These are phyloP conservation scores for Astragalus membranaceus DNA, from an alignment of 306 rosid species.

Conservation along the genomic window DNA sequence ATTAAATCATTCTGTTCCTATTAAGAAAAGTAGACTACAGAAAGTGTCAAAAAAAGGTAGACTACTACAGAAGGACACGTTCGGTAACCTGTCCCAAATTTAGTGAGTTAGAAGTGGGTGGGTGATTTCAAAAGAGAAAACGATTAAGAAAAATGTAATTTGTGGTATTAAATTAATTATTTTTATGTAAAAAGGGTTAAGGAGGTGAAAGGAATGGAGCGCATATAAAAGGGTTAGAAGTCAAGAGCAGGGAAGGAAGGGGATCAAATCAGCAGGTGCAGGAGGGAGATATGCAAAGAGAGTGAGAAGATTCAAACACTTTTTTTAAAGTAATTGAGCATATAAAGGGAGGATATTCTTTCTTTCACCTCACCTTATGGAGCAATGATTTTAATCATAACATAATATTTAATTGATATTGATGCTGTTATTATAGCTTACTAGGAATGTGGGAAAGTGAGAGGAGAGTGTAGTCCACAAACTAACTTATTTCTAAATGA, in stretches of 20 bases:
- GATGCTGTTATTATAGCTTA: not conserved
- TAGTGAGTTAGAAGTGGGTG: not conserved
- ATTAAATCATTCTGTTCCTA: too few species aligned
- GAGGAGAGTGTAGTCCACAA: not conserved
- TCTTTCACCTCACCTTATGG: slow-evolving; percentile 9
- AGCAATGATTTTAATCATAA: not conserved
- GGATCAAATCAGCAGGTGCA: not conserved
- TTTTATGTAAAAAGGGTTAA: not conserved
- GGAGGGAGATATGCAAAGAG: not conserved
- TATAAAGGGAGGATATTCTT: slow-evolving; percentile 8
- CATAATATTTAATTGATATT: not conserved
- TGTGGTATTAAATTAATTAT: not conserved
- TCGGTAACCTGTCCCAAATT: not conserved
- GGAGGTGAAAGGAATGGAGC: not conserved
- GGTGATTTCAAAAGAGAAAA: not conserved
- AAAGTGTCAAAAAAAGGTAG: not conserved
- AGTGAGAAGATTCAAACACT: not conserved
- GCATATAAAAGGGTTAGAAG: not conserved
- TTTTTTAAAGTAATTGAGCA: too few species aligned
- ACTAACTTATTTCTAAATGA: not conserved
- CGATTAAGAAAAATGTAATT: not conserved
- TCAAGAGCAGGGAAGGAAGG: not conserved
- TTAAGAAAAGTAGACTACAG: not conserved
- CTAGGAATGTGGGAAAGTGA: slow-evolving; percentile 32
- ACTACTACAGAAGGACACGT: not conserved